Base-by-base conservation (phyloP, 2,329 filamentous ascomycete genomes). In the Ceratocystis huliohia region DNA sequence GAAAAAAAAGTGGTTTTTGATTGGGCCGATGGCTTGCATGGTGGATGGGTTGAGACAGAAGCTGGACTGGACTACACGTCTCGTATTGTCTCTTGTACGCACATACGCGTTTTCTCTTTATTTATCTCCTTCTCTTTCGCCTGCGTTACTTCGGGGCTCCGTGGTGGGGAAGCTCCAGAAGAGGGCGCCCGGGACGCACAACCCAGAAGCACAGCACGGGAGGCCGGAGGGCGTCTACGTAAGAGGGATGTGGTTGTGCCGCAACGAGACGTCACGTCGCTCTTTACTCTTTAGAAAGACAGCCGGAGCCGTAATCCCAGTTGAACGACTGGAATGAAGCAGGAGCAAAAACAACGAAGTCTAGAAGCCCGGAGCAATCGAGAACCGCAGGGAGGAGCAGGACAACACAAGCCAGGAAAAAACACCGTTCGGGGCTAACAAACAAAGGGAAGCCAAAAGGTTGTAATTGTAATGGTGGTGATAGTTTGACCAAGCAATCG, bases 1-100 rank as follows among this genome's bases (percentile, higher is more conserved):
- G 57, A 67, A 67, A 17, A 67, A 67, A 46, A 67, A 67, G 57
- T 65, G 57, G 33, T 30, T 28, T 25, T 61, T 28, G 28, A 66
- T 17, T 17, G 65, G 65, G 61, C 50, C 65, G 5, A 50, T 22
- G 59, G 37, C 33, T 33, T 30, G 53, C 48, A 62, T 57, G 15
- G 37, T 56, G 59, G 53, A 25, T 41, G 15, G 37, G 37, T 41
- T 41, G 37, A 13, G 37, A 41, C 37, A 15, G 37, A 15, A 41
- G 37, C 37, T 15, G 37, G 37, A 41, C 37, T 15, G 37, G 37
- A 41, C 37, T 41, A 41, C 37, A 41, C 37, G 37, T 41, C 37
- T 41, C 10, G 37, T 13, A 13, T 41, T 41, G 37, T 41, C 10
- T 41, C 37, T 41, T 13, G 10, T 41, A 15, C 37, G 37, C 10